Conservation (phyloP, 1,139 yeast species). For the Nematodospora anomalae region DNA sequence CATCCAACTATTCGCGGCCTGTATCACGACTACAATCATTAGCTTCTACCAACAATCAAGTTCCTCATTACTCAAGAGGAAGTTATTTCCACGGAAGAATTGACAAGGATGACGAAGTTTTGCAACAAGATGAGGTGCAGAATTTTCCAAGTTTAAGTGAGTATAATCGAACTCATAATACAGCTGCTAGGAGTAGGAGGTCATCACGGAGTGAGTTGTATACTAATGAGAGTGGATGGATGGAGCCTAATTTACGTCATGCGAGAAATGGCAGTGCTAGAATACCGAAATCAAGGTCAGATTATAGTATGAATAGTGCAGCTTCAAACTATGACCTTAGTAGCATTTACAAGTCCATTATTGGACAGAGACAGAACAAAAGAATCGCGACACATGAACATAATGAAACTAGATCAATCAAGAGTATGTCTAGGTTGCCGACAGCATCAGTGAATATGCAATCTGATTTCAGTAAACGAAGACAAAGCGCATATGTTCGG, state of each 20-base stretch:
- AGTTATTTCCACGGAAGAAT: conserved; percentile 9
- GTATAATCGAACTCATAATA: conserved; percentile 30
- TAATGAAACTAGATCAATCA: conserved; percentile 18
- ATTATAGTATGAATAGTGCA: conserved; percentile 26
- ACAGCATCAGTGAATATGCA: conserved; percentile 14
- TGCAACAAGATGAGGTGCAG: conserved; percentile 17
- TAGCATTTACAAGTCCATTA: conserved; percentile 14
- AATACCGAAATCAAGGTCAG: conserved; percentile 28
- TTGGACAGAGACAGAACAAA: conserved; percentile 3
- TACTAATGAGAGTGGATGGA: conserved; percentile 44
- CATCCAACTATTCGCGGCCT: conserved; percentile 23
- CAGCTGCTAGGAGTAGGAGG: conserved; percentile 24
- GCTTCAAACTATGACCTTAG: conserved; percentile 15
- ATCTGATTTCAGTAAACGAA: conserved; percentile 9
- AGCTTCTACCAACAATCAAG: conserved; percentile 24
- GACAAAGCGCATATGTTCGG: conserved; percentile 8
- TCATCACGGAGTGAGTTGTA: conserved; percentile 46
- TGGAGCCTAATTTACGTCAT: conserved; percentile 33
- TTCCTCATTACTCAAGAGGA: conserved; percentile 12
- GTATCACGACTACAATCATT: conserved; percentile 31
- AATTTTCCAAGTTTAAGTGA: conserved; percentile 41
- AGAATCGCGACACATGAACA: conserved; percentile 8
- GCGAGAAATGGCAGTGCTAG: conserved; percentile 3
- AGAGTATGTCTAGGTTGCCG: conserved; percentile 21
- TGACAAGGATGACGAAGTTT: conserved; percentile 8